Base-by-base conservation (phyloP, 768 basidiomycete species). In the Mycena rebaudengoi region DNA sequence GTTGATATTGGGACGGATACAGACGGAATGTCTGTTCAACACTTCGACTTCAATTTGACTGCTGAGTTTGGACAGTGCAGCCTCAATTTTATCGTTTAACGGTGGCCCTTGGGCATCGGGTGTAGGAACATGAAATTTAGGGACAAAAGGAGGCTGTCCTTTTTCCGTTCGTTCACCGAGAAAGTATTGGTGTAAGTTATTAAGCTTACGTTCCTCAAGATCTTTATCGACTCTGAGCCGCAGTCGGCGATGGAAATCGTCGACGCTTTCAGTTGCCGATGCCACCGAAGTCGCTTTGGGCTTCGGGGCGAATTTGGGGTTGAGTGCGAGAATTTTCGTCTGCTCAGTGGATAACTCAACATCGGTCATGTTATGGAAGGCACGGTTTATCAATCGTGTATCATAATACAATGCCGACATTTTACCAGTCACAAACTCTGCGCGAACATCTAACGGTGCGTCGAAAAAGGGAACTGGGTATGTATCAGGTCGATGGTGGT, bases 321-420 rank as follows among this genome's bases (percentile, higher is more conserved):
- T 65, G 29, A 65, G 57, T 7, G 58, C 64, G 43, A 65, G 50
- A 12, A 54, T 49, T 40, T 65, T 65, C 6, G 44, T 29, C 39
- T 65, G 58, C 37, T 54, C 64, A 28, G 8, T 11, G 11, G 35
- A 32, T 6, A 65, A 28, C 26, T 45, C 21, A 30, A 65, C 35
- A 13, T 65, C 59, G 7, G 64, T 50, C 58, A 65, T 33, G 40
- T 67, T 67, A 45, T 67, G 66, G 32, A 64, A 59, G 0, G 62
- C 33, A 33, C 58, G 52, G 29, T 67, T 67, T 11, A 58, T 60
- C 23, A 67, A 40, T 14, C 57, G 66, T 23, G 66, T 67, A 55
- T 67, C 62, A 60, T 48, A 64, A 55, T 54, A 64, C 35, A 67
- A 52, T 12, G 50, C 14, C 1, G 62, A 21, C 66, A 67, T 67